Conservation (phyloP, 805 yeast genomes). For the Kazachstania africana region DNA sequence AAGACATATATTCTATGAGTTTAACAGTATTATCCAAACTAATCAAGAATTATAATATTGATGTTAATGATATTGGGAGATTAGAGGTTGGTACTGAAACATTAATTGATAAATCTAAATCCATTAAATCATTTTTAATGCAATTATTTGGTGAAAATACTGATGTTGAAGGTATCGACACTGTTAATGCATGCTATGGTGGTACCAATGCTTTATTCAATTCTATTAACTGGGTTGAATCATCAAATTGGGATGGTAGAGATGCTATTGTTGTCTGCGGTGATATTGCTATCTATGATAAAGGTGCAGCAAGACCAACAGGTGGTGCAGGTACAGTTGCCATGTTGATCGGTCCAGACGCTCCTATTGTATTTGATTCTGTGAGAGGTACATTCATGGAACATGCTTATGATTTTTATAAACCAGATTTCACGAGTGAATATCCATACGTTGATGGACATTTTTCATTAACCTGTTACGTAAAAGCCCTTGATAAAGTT, state of each 20-base stretch:
- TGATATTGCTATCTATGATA: slow-evolving; percentile 93
- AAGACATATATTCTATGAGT: slow-evolving; percentile 90
- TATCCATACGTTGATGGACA: slow-evolving; percentile 98
- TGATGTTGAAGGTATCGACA: slow-evolving; percentile 93
- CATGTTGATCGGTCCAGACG: slow-evolving; percentile 89
- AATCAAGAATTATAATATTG: slow-evolving; percentile 71
- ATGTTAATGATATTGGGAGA: slow-evolving; percentile 74
- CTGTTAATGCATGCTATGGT: slow-evolving; percentile 95
- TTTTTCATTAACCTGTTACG: slow-evolving; percentile 86
- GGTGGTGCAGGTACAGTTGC: slow-evolving; percentile 99
- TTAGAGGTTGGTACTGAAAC: slow-evolving; percentile 98
- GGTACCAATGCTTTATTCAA: slow-evolving; percentile 94
- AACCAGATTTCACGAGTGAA: slow-evolving; percentile 93
- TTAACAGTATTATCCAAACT: slow-evolving; percentile 76
- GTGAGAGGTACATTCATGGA: slow-evolving; percentile 90
- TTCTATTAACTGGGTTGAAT: slow-evolving; percentile 91
- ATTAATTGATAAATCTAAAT: slow-evolving; percentile 88
- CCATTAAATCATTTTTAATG: slow-evolving; percentile 91
- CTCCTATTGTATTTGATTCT: slow-evolving; percentile 86
- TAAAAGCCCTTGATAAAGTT: slow-evolving; percentile 81
- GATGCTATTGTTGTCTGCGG: slow-evolving; percentile 95
- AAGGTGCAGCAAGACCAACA: slow-evolving; percentile 98
- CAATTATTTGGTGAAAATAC: slow-evolving; percentile 71
- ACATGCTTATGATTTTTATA: slow-evolving; percentile 95
- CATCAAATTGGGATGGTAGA: slow-evolving; percentile 95